phyloP scores from a whole-genome alignment of 345 rosid species.

The Eucalyptus dawsonii region DNA sequence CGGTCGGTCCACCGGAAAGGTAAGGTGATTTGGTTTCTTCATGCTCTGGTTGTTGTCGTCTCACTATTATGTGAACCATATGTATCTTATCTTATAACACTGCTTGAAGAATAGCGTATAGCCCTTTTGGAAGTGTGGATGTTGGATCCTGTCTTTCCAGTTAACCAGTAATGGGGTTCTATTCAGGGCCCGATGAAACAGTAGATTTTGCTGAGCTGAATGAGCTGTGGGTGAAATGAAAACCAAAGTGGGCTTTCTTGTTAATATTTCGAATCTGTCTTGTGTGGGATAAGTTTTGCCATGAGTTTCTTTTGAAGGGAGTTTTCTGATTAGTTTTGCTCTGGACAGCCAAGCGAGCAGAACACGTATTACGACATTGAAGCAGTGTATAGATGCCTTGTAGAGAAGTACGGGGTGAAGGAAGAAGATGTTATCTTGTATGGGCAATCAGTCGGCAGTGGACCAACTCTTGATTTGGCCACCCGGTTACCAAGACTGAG shows the following conservation, averaged over 20 bases:
- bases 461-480: conserved; percentile 87
- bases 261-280: neutral
- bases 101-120: neutral
- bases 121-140: neutral
- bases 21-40: neutral
- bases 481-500: conserved; percentile 50
- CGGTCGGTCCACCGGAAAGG: conserved; percentile 58
- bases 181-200: neutral
- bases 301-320: neutral
- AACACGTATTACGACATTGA: conserved; percentile 83
- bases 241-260: neutral
- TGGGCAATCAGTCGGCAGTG: conserved; percentile 94
- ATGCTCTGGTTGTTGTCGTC: neutral
- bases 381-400: conserved; percentile 77
- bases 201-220: neutral
- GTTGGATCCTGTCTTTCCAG: neutral
- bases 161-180: neutral
- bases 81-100: neutral
- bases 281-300: neutral
- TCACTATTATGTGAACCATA: neutral
- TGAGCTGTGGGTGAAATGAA: neutral
- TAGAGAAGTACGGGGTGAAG: conserved; percentile 61
- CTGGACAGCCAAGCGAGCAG: conserved; percentile 73
- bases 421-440: conserved; percentile 82
- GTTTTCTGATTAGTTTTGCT: neutral